These are phyloP conservation scores for Dactylellina leptospora DNA, from an alignment of 2,329 filamentous ascomycete genomes.

Conservation along the genomic window DNA sequence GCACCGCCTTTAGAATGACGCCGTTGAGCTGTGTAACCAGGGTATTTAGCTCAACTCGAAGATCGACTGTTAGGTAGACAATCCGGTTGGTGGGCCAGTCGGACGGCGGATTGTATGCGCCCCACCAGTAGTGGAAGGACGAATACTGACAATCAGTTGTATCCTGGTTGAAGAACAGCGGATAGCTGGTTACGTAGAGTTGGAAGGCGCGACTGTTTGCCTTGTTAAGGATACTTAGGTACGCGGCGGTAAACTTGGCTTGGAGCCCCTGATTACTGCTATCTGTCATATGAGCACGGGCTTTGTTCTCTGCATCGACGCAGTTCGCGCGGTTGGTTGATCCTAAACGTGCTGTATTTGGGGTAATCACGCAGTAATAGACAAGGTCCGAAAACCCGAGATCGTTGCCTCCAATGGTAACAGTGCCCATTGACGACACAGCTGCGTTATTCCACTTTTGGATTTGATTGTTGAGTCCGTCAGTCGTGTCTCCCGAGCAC, in stretches of 20 bases:
- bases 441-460: conserved; percentile 1
- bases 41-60: conserved; percentile 1
- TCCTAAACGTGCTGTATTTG: conserved; percentile 1
- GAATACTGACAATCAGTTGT: background rate
- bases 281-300: conserved; percentile 1
- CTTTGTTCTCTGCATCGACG: conserved; percentile 1
- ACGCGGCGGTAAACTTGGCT: background rate
- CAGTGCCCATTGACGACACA: background rate
- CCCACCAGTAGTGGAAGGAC: background rate
- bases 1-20: background rate
- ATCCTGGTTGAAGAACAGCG: background rate
- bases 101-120: background rate
- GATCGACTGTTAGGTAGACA: conserved; percentile 1
- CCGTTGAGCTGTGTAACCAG: background rate
- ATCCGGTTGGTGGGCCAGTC: background rate
- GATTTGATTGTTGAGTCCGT: conserved; percentile 1
- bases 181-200: background rate
- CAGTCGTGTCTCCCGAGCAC: background rate
- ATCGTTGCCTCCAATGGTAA: conserved; percentile 1
- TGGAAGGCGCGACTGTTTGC: background rate
- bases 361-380: conserved; percentile 1
- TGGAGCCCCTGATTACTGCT: background rate
- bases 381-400: background rate
- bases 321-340: background rate
- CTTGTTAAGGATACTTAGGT: background rate